Conservation (phyloP, 2,329 filamentous ascomycete species). For the Trichoderma asperellum region DNA sequence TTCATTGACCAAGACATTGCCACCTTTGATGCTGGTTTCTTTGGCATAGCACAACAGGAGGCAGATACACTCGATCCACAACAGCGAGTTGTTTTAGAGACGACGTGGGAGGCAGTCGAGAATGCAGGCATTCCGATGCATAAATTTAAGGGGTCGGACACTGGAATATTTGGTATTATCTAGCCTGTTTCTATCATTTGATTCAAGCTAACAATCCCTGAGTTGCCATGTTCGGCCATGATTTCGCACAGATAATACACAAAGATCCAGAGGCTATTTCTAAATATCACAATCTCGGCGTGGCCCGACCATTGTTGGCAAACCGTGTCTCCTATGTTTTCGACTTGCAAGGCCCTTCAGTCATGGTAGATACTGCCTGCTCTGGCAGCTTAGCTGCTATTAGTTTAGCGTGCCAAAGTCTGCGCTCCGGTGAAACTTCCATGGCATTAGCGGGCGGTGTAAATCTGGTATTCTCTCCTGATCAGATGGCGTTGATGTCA, state of each 20-base stretch:
- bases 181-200: slow-evolving; percentile 40
- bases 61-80: slow-evolving; percentile 32
- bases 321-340: slow-evolving; percentile 55
- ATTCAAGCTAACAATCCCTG: slow-evolving; percentile 33
- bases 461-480: slow-evolving; percentile 38
- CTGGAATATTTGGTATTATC: slow-evolving; percentile 46
- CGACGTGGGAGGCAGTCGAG: slow-evolving; percentile 48
- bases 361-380: slow-evolving; percentile 57
- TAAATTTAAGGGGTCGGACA: slow-evolving; percentile 36
- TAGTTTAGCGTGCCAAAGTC: slow-evolving; percentile 43
- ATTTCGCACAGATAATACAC: slow-evolving; percentile 9
- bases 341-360: slow-evolving; percentile 50
- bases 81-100: slow-evolving; percentile 41
- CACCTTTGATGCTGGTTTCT: slow-evolving; percentile 46
- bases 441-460: slow-evolving; percentile 48
- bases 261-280: slow-evolving; percentile 33
- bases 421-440: slow-evolving; percentile 37
- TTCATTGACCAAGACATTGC: slow-evolving; percentile 43
- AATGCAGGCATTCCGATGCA: slow-evolving; percentile 39
- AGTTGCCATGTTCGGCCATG: slow-evolving; percentile 21
- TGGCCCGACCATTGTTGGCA: slow-evolving; percentile 44
- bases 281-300: slow-evolving; percentile 49
- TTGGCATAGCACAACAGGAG: slow-evolving; percentile 31
- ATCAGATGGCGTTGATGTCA: slow-evolving; percentile 14
- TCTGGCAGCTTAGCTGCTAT: slow-evolving; percentile 52